Conservation (phyloP, 2,329 filamentous ascomycete genomes). For the Ophiostoma perfectum region DNA sequence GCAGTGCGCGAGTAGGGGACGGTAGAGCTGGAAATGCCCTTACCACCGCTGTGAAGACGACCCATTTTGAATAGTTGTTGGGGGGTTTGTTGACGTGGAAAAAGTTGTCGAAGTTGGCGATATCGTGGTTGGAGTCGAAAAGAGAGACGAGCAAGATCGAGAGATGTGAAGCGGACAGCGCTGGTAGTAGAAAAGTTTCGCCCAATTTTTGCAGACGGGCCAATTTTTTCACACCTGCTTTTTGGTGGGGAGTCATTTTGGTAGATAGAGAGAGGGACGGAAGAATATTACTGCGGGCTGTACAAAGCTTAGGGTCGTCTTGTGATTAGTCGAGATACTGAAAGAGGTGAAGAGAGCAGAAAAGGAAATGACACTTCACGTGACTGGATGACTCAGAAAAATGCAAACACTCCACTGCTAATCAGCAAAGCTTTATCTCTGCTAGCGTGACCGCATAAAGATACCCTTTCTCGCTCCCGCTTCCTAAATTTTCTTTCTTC, state of each 20-base stretch:
- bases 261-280: not conserved
- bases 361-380: not conserved
- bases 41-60: slow-evolving; percentile 98
- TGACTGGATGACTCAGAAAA: slow-evolving; percentile 9
- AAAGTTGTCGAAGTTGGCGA: slow-evolving; percentile 28
- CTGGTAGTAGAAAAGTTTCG: not conserved
- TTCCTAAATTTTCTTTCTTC: not conserved
- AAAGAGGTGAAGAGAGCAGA: too few relatives aligned
- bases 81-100: slow-evolving; percentile 33
- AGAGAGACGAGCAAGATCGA: slow-evolving; percentile 28
- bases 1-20: slow-evolving; percentile 93
- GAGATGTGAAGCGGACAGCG: slow-evolving; percentile 25
- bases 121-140: slow-evolving; percentile 10
- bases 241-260: not conserved
- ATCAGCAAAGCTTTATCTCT: not conserved
- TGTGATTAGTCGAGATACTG: not conserved
- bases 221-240: slow-evolving; percentile 15
- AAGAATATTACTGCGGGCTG: not conserved
- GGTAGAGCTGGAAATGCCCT: slow-evolving; percentile 95
- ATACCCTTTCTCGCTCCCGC: not conserved
- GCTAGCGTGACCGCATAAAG: not conserved
- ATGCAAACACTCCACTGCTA: not conserved
- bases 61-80: slow-evolving; percentile 63
- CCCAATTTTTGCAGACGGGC: slow-evolving; percentile 20
- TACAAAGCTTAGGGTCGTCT: not conserved